Evolutionary conservation across 139 green algal species (phyloP).

Genomic region (Picochlorum costavermella): DNA sequence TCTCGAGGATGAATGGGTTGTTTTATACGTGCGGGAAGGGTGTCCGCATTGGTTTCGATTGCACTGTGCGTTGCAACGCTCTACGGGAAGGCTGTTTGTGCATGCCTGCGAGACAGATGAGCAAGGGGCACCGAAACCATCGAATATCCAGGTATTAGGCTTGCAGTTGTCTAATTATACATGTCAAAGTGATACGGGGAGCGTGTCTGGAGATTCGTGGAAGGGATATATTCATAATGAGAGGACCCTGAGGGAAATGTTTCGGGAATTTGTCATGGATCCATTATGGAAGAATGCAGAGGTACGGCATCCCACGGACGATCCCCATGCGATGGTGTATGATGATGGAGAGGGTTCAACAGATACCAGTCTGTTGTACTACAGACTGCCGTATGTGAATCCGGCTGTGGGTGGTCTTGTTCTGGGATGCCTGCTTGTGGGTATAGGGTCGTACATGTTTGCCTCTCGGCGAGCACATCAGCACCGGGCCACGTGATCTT

Average conservation of each 20-base stretch:
- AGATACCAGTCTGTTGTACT: too few species aligned
- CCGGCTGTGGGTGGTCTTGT: too few species aligned
- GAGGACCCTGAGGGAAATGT: conserved; percentile 20
- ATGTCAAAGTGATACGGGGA: conserved; percentile 11
- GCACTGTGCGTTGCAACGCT: conserved; percentile 29
- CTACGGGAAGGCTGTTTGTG: conserved; percentile 25
- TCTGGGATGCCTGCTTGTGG: too few species aligned
- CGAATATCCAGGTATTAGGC: conserved; percentile 33
- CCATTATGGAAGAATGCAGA: conserved; percentile 21
- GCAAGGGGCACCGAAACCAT: neutral
- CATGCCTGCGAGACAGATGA: conserved; percentile 16
- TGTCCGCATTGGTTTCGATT: conserved; percentile 14
- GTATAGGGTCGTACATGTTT: too few species aligned
- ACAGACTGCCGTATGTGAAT: too few species aligned
- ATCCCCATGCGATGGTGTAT: too few species aligned
- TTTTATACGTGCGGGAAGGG: conserved; percentile 5
- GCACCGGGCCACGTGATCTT: too few species aligned
- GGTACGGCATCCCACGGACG: too few species aligned
- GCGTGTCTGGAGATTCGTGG: neutral
- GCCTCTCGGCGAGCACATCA: too few species aligned
- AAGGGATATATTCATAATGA: conserved; percentile 7
- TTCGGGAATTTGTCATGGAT: conserved; percentile 16
- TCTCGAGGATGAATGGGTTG: conserved; percentile 1
- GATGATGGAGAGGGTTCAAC: too few species aligned
- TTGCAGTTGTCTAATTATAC: conserved; percentile 36